Evolutionary conservation across 2,329 filamentous ascomycete genomes (phyloP).

Genomic region (Metarhizium sp.): DNA sequence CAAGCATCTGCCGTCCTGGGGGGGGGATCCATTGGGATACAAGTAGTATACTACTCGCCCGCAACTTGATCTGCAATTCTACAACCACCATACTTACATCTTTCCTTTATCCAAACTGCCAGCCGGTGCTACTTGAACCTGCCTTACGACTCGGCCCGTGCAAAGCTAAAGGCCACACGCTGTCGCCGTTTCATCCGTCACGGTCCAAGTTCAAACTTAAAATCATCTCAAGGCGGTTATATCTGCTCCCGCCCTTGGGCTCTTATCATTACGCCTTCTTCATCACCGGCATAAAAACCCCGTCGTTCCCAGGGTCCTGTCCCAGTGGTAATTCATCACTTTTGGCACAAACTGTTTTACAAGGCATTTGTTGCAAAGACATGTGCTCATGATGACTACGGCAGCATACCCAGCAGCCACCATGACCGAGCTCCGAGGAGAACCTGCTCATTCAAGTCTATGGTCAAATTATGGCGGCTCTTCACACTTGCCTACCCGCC

Average conservation of each 20-base stretch:
- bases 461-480: constrained; percentile 50
- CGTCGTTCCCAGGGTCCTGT: not conserved
- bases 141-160: constrained; percentile 4
- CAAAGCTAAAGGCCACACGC: constrained; percentile 3
- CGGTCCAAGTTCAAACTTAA: not conserved
- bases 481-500: constrained; percentile 43
- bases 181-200: constrained; percentile 1
- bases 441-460: constrained; percentile 46
- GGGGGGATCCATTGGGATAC: constrained; percentile 25
- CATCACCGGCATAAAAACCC: not conserved
- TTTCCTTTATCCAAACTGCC: not conserved
- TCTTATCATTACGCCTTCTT: not conserved
- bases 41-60: constrained; percentile 39
- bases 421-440: constrained; percentile 55
- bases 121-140: constrained; percentile 1
- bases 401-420: constrained; percentile 46
- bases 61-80: constrained; percentile 22
- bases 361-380: constrained; percentile 12
- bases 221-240: not conserved
- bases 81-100: constrained; percentile 5
- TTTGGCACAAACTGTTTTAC: not conserved
- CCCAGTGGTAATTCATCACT: not conserved
- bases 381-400: constrained; percentile 53
- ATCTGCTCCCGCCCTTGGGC: not conserved
- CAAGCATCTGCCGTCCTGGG: constrained; percentile 32